Evolutionary conservation across 768 basidiomycete genomes (phyloP).

Genomic region (Tricholoma sp.): DNA sequence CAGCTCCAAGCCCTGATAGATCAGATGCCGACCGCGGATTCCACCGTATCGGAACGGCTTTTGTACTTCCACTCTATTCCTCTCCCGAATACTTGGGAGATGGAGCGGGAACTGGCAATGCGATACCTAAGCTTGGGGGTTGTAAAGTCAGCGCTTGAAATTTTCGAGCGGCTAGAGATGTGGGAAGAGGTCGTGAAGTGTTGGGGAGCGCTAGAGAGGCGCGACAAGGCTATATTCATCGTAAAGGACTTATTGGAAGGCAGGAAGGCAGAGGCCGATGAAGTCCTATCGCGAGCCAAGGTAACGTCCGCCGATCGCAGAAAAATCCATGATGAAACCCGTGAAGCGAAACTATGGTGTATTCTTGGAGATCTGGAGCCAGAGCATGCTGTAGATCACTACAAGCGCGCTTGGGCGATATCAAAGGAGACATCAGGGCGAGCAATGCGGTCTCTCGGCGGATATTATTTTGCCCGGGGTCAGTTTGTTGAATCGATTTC

Average conservation of each 20-base stretch:
- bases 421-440: constrained; percentile 80
- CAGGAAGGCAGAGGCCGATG: constrained; percentile 76
- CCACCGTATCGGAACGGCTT: constrained; percentile 67
- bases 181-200: constrained; percentile 97
- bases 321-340: constrained; percentile 49
- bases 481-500: constrained; percentile 59
- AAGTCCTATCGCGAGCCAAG: constrained; percentile 59
- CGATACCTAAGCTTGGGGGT: constrained; percentile 85
- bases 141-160: constrained; percentile 84
- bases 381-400: constrained; percentile 63
- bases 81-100: constrained; percentile 88
- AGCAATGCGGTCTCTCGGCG: constrained; percentile 89
- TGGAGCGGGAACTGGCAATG: constrained; percentile 85
- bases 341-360: constrained; percentile 94
- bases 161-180: constrained; percentile 94
- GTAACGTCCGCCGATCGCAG: constrained; percentile 36
- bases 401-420: constrained; percentile 78
- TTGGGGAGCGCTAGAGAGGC: constrained; percentile 75
- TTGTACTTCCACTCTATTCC: constrained; percentile 76
- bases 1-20: constrained; percentile 96
- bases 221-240: constrained; percentile 72
- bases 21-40: constrained; percentile 90
- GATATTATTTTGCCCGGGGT: constrained; percentile 66
- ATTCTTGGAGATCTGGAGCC: constrained; percentile 89
- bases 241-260: constrained; percentile 86